Percentiles rank a stretch among this genome's conserved stretches.
Conservation (phyloP, 306 rosid species). For the Casuarina equisetifolia region DNA sequence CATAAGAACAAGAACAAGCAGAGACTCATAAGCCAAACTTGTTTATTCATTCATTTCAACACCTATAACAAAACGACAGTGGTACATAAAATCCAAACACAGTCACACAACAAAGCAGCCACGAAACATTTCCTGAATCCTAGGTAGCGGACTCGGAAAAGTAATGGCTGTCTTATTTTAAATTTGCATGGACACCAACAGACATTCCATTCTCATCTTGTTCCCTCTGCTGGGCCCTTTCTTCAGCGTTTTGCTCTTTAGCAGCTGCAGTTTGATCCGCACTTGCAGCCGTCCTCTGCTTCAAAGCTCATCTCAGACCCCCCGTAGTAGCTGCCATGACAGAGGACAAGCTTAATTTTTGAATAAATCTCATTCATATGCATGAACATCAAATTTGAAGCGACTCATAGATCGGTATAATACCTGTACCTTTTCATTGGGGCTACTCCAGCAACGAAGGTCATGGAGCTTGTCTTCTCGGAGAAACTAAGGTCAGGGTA, state of each 20-base stretch:
- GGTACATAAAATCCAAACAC: not conserved
- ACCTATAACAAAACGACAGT: not conserved
- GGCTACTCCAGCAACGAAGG: conserved; percentile 36
- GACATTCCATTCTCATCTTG: not conserved
- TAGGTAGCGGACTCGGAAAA: not conserved
- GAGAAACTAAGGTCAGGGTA: conserved; percentile 19
- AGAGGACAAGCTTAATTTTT: not conserved
- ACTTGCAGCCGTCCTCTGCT: conserved; percentile 32
- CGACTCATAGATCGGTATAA: no score
- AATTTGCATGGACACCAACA: not conserved
- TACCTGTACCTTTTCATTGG: conserved; percentile 31
- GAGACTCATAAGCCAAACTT: not conserved
- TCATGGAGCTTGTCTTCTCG: conserved; percentile 26
- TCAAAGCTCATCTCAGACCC: conserved; percentile 43
- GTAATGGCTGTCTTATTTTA: not conserved
- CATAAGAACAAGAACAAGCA: no score
- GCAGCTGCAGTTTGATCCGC: conserved; percentile 33
- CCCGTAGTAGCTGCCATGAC: conserved; percentile 3
- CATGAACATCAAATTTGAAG: no score
- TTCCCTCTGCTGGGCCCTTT: not conserved
- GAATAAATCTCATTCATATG: no score
- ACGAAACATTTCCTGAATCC: not conserved
- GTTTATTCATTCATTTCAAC: not conserved
- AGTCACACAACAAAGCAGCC: not conserved
- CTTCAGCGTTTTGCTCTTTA: conserved; percentile 15